Percentiles rank a stretch among this genome's conserved stretches.
Conservation (phyloP, 164 flowering plant species). For the Annona cherimola region DNA sequence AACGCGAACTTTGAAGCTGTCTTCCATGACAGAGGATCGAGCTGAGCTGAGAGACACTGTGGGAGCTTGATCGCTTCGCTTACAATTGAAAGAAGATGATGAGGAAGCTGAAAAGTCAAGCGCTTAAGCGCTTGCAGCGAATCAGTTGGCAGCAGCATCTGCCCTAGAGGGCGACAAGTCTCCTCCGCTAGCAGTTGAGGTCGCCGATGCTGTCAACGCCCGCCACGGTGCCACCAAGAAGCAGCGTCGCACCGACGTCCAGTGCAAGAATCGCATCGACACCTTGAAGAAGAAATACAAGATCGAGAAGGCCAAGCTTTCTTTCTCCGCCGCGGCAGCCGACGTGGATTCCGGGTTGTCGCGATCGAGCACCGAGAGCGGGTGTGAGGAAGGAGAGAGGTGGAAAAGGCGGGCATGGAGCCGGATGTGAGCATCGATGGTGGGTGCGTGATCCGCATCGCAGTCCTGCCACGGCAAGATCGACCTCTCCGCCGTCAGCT, state of each 20-base stretch:
- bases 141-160: no score
- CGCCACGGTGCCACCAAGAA: slow-evolving; percentile 54
- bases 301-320: slow-evolving; percentile 60
- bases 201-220: slow-evolving; percentile 79
- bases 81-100: no score
- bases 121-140: no score
- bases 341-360: slow-evolving; percentile 23
- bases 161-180: no score
- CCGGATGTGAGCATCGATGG: no score
- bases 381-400: slow-evolving; percentile 29
- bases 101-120: no score
- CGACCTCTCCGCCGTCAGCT: slow-evolving; percentile 74
- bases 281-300: slow-evolving; percentile 92
- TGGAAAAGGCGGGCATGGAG: no score
- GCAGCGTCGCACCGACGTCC: slow-evolving; percentile 71
- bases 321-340: slow-evolving; percentile 39
- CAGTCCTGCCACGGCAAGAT: slow-evolving; percentile 55
- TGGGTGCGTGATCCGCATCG: no score
- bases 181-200: slow-evolving; percentile 83
- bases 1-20: slow-evolving; percentile 63
- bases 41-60: no score
- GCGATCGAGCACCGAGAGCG: slow-evolving; percentile 23
- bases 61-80: no score
- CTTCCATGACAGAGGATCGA: no score
- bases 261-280: slow-evolving; percentile 95